phyloP scores from a whole-genome alignment of 1,284 basidiomycete genomes.

The Rhodotorula sp. region DNA sequence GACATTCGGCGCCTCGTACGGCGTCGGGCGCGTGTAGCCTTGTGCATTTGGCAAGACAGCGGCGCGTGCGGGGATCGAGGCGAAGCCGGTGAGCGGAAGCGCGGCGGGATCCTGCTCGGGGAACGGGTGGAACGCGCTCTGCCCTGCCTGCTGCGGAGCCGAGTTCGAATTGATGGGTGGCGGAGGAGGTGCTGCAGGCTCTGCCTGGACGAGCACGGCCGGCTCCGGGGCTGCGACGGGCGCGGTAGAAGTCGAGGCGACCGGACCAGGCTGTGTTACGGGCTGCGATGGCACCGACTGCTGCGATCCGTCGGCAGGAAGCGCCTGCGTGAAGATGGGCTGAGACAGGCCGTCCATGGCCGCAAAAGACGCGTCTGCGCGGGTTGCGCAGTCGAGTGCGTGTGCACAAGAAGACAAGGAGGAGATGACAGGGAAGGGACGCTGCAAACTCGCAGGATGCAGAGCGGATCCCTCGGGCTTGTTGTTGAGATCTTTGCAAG shows the following conservation, averaged over 20 bases:
- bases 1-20: conserved; percentile 14
- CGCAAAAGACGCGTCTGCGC: background rate
- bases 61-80: conserved; percentile 20
- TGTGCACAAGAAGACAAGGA: too few relatives aligned
- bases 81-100: conserved; percentile 25
- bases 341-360: conserved; percentile 14
- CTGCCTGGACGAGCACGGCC: background rate
- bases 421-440: too few relatives aligned
- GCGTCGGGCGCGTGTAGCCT: conserved; percentile 29
- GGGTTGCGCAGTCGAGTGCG: background rate
- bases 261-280: too few relatives aligned
- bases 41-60: conserved; percentile 28
- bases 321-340: conserved; percentile 17
- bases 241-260: background rate
- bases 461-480: too few relatives aligned
- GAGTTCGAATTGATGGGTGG: background rate
- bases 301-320: background rate
- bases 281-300: background rate
- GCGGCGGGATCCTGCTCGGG: conserved; percentile 23
- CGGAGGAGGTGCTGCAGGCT: background rate
- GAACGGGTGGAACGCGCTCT: conserved; percentile 19
- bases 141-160: conserved; percentile 1
- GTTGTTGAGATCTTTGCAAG: too few relatives aligned
- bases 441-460: too few relatives aligned
- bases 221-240: background rate